A percentile compares a stretch with the other conserved stretches of the same genome.
These are phyloP conservation scores for Populus hybrid DNA, from an alignment of 441 rosid species.

Conservation along the genomic window DNA sequence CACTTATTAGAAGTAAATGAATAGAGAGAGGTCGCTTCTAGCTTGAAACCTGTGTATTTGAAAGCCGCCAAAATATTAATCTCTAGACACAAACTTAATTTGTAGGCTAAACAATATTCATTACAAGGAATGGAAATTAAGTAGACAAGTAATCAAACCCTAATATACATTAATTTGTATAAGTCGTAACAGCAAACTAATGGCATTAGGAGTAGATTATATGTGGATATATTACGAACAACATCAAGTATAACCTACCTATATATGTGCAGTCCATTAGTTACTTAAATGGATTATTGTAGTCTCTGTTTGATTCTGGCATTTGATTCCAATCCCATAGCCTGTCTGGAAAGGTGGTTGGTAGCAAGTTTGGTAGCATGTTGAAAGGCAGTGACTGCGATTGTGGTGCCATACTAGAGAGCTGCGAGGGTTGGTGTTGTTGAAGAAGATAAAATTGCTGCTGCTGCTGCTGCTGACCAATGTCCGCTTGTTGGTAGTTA, in stretches of 20 bases:
- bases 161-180: conserved; percentile 3
- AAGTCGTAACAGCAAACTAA: conserved; percentile 6
- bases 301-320: conserved; percentile 58
- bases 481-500: conserved; percentile 52
- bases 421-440: conserved; percentile 23
- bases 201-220: conserved; percentile 11
- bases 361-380: conserved; percentile 42
- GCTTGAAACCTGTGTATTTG: not conserved
- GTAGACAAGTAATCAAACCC: conserved; percentile 6
- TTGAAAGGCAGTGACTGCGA: conserved; percentile 44
- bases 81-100: not conserved
- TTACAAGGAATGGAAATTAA: not conserved
- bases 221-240: conserved; percentile 1
- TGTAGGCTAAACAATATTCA: conserved; percentile 2
- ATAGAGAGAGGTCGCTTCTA: not conserved
- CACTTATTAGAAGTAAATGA: not conserved
- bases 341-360: conserved; percentile 48
- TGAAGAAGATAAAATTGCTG: conserved; percentile 33
- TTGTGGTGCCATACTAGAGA: conserved; percentile 33
- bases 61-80: not conserved
- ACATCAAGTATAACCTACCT: not conserved
- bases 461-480: conserved; percentile 37
- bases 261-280: not conserved
- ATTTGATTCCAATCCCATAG: conserved; percentile 88
- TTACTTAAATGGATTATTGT: conserved; percentile 66